A percentile compares a stretch with the other conserved stretches of the same genome.
Evolutionary conservation across 805 yeast genomes (phyloP).

Genomic region (Lachancea waltii): DNA sequence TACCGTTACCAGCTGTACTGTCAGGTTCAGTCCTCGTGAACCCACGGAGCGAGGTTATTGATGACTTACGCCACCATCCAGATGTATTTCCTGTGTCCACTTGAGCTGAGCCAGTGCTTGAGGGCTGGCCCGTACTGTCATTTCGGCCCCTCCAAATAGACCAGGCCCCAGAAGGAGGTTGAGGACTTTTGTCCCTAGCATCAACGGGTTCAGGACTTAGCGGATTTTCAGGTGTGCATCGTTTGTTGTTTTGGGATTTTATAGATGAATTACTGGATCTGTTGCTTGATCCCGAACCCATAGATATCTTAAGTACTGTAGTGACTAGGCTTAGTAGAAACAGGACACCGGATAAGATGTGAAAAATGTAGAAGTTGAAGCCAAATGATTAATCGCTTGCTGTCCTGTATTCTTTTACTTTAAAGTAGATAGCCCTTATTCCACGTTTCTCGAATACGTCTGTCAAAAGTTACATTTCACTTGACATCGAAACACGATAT

Average conservation of each 20-base stretch:
- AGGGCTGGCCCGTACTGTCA: neutral
- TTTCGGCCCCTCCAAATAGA: slow-evolving; percentile 9
- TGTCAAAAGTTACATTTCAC: too few species aligned
- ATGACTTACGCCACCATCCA: slow-evolving; percentile 13
- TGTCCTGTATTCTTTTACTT: too few species aligned
- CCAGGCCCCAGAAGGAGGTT: slow-evolving; percentile 8
- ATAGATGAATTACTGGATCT: slow-evolving; percentile 5
- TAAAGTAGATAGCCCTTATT: too few species aligned
- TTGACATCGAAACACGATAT: too few species aligned
- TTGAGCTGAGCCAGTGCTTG: neutral
- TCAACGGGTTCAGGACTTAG: neutral
- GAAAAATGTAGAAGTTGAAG: too few species aligned
- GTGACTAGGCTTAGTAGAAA: too few species aligned
- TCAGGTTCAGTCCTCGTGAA: slow-evolving; percentile 1
- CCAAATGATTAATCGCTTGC: too few species aligned
- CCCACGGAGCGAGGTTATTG: slow-evolving; percentile 7
- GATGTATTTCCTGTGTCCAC: neutral
- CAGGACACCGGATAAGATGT: too few species aligned
- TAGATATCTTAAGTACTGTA: neutral
- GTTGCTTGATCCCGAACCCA: slow-evolving; percentile 6
- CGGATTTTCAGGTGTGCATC: neutral
- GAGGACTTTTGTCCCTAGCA: neutral
- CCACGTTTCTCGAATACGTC: too few species aligned
- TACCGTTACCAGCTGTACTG: neutral
- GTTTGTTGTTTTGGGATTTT: slow-evolving; percentile 1